Percentiles rank a stretch among this genome's conserved stretches.
Conservation (phyloP, 805 yeast species). For the Alloascoidea africana region DNA sequence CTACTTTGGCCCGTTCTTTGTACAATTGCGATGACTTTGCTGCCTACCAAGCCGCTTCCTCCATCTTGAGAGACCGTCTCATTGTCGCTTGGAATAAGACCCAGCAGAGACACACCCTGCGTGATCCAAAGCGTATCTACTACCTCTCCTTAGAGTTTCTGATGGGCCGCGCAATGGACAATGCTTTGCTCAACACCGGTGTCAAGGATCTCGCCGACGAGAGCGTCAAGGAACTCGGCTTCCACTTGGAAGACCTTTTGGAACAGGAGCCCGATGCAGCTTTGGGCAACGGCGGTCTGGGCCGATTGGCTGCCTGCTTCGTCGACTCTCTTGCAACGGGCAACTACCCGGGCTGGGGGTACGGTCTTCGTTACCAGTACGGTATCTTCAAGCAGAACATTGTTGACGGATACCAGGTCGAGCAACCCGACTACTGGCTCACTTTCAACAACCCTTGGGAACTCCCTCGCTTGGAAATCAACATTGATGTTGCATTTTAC, state of each 20-base stretch:
- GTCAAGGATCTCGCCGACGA: slow-evolving; percentile 41
- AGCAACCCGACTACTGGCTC: slow-evolving; percentile 90
- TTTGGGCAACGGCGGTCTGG: slow-evolving; percentile 89
- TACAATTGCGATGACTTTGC: slow-evolving; percentile 88
- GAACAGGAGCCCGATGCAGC: slow-evolving; percentile 90
- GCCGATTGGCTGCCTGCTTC: slow-evolving; percentile 89
- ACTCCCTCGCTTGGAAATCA: slow-evolving; percentile 72
- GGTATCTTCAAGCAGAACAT: slow-evolving; percentile 88
- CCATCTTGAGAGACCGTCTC: slow-evolving; percentile 63
- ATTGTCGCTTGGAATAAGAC: slow-evolving; percentile 86
- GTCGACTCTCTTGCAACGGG: slow-evolving; percentile 78
- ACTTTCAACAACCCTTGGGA: slow-evolving; percentile 90
- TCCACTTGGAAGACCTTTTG: slow-evolving; percentile 73
- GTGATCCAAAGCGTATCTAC: slow-evolving; percentile 75
- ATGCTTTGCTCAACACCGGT: slow-evolving; percentile 74
- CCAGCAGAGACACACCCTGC: slow-evolving; percentile 75
- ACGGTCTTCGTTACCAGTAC: slow-evolving; percentile 84
- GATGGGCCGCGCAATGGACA: slow-evolving; percentile 93
- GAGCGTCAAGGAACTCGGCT: slow-evolving; percentile 63
- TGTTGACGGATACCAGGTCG: slow-evolving; percentile 87
- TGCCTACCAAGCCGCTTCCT: slow-evolving; percentile 82
- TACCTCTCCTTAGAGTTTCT: slow-evolving; percentile 77
- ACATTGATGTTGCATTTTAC: slow-evolving; percentile 80
- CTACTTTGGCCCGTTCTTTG: slow-evolving; percentile 79
- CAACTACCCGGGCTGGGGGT: slow-evolving; percentile 92